Evolutionary conservation across 495 filamentous ascomycete genomes (phyloP), one percentile per base, ranked within the genome.

Genomic region (Lepraria neglecta): DNA sequence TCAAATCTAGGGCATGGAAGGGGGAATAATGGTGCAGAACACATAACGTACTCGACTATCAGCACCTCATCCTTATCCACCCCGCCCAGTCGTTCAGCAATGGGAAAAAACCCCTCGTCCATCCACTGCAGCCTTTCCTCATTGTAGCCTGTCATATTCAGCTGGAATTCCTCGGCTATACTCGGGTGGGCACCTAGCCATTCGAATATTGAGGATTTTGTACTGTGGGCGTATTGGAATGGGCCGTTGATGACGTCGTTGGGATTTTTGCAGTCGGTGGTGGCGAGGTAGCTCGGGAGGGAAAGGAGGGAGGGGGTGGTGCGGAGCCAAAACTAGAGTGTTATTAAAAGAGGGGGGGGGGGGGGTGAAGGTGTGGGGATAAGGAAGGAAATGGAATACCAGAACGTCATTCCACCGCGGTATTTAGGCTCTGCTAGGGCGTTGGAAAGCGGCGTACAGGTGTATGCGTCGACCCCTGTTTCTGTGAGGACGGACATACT

Each of bases 71-170:
- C 24, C 24, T 24, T 24, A 24, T 2, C 24, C 24, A 24, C 24
- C 2, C 24, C 24, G 2, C 2, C 24, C 24, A 24, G 24, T 24
- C 24, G 24, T 24, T 24, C 24, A 2, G 24, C 24, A 2, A 24
- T 2, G 6, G 79, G 77, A 64, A 78, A 82, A 62, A 79, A 77
- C 0, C 72, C 74, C 0, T 62, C 58, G 59, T 82, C 78, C 27
- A 73, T 68, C 80, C 80, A 84, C 0, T 70, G 67, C 5, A 76
- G 70, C 11, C 74, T 72, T 0, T 77, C 80, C 0, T 67, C 66
- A 3, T 71, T 69, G 61, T 80, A 81, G 19, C 73, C 79, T 5
- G 56, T 65, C 75, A 77, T 77, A 55, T 73, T 70, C 10, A 67
- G 67, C 24, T 67, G 60, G 50, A 77, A 76, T 12, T 67, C 38